Evolutionary conservation across 768 basidiomycete genomes (phyloP).

Genomic region (Russula vinacea): DNA sequence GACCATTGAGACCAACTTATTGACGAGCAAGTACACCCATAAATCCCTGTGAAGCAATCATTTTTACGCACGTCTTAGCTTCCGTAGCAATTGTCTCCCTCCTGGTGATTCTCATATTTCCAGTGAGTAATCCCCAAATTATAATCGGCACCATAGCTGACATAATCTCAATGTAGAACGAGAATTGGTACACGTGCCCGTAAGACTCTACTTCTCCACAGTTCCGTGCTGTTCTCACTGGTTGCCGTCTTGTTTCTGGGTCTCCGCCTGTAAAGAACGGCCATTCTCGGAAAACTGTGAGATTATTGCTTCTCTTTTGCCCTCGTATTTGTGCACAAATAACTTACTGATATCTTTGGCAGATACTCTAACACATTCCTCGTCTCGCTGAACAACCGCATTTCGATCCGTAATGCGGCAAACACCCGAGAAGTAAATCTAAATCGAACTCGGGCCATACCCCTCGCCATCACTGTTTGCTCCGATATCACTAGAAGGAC

Average conservation of each 20-base stretch:
- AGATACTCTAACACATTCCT: conserved; percentile 17
- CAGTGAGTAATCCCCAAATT: conserved; percentile 4
- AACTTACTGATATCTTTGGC: background rate
- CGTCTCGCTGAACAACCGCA: conserved; percentile 20
- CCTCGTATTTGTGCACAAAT: too few species aligned
- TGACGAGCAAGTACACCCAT: conserved; percentile 22
- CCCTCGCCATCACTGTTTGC: background rate
- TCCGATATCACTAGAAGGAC: background rate
- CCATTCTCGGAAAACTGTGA: conserved; percentile 17
- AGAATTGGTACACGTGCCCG: conserved; percentile 20
- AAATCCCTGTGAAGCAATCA: background rate
- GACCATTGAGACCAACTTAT: conserved; percentile 33
- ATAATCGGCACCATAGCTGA: background rate
- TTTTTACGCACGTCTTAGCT: conserved; percentile 5
- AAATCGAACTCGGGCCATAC: background rate
- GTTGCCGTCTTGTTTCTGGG: background rate
- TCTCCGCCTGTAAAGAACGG: background rate
- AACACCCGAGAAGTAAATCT: too few species aligned
- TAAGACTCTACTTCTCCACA: background rate
- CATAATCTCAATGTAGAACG: background rate
- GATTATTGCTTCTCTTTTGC: background rate
- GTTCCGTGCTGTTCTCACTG: background rate
- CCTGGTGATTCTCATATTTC: background rate
- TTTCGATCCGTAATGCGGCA: background rate
- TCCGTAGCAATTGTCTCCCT: conserved; percentile 4